Percentiles rank a stretch among this genome's conserved stretches.
Evolutionary conservation across 768 basidiomycete genomes (phyloP).

Genomic region (Rhizopogon sp.): DNA sequence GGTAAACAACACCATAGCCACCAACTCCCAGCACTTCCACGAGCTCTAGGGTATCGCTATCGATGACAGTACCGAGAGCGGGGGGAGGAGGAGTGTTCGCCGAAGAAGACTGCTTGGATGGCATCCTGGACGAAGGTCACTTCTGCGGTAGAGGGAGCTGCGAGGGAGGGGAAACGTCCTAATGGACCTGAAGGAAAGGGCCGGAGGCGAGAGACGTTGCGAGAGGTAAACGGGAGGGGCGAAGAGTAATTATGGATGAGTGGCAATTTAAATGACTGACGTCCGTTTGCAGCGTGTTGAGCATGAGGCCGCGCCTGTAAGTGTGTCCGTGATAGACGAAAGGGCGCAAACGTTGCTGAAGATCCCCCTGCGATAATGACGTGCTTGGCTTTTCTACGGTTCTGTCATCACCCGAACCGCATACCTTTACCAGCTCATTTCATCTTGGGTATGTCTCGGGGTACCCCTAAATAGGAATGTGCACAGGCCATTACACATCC

Average conservation of each 20-base stretch:
- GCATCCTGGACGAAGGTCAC: constrained; percentile 20
- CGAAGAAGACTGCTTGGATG: constrained; percentile 26
- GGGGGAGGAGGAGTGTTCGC: constrained; percentile 42
- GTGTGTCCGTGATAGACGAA: constrained; percentile 29
- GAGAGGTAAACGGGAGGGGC: constrained; percentile 20
- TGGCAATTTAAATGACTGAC: constrained; percentile 28
- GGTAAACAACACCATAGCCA: constrained; percentile 94
- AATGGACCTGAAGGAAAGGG: constrained; percentile 17
- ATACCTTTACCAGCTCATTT: constrained; percentile 27
- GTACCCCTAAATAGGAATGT: constrained; percentile 22
- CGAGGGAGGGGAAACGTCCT: constrained; percentile 12
- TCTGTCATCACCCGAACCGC: constrained; percentile 10
- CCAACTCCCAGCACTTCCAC: constrained; percentile 86
- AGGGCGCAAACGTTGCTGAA: constrained; percentile 20
- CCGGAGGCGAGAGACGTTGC: constrained; percentile 18
- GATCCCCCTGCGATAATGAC: constrained; percentile 19
- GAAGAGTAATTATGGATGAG: constrained; percentile 16
- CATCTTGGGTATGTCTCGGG: constrained; percentile 16
- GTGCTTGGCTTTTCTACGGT: constrained; percentile 26
- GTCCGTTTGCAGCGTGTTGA: constrained; percentile 29
- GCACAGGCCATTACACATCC: not conserved
- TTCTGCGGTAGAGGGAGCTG: constrained; percentile 12
- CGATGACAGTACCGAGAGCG: constrained; percentile 73
- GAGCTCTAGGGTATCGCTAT: constrained; percentile 77
- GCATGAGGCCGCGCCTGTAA: constrained; percentile 32